Conservation (phyloP, 306 rosid genomes). For the Castanospermum australe region DNA sequence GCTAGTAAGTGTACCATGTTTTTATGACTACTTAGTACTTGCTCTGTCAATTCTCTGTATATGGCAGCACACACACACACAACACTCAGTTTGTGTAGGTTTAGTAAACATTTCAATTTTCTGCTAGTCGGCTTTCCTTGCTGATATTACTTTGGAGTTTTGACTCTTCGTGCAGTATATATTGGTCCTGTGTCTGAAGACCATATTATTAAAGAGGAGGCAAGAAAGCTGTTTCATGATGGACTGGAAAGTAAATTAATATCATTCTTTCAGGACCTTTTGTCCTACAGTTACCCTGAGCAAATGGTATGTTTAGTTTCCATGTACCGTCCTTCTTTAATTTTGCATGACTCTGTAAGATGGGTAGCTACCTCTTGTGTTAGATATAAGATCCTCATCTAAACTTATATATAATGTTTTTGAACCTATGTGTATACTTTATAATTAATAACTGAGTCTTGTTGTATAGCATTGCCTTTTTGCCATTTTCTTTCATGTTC, state of each 20-base stretch:
- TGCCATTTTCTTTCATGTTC: constrained; percentile 1
- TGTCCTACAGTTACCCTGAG: constrained; percentile 66
- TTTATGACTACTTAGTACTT: constrained; percentile 12
- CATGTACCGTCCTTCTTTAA: not conserved
- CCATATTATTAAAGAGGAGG: constrained; percentile 59
- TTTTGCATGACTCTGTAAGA: constrained; percentile 7
- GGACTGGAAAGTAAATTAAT: constrained; percentile 77
- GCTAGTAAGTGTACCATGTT: constrained; percentile 65
- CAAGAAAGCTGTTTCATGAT: constrained; percentile 59
- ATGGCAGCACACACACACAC: not conserved
- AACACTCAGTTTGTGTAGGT: constrained; percentile 17
- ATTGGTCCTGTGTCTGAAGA: constrained; percentile 54
- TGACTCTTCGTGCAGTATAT: constrained; percentile 61
- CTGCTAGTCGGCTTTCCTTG: constrained; percentile 10
- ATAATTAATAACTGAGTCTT: not conserved
- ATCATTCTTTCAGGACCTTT: constrained; percentile 54
- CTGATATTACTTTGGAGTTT: constrained; percentile 26
- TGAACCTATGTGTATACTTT: not conserved
- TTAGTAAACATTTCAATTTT: not conserved
- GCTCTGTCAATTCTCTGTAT: constrained; percentile 4
- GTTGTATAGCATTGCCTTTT: constrained; percentile 17
- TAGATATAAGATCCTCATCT: not conserved
- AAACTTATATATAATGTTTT: not conserved
- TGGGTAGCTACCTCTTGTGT: constrained; percentile 6
- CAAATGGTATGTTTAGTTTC: constrained; percentile 61